Evolutionary conservation across 2,329 filamentous ascomycete species (phyloP).

Genomic region (Paecilomyces variotii): DNA sequence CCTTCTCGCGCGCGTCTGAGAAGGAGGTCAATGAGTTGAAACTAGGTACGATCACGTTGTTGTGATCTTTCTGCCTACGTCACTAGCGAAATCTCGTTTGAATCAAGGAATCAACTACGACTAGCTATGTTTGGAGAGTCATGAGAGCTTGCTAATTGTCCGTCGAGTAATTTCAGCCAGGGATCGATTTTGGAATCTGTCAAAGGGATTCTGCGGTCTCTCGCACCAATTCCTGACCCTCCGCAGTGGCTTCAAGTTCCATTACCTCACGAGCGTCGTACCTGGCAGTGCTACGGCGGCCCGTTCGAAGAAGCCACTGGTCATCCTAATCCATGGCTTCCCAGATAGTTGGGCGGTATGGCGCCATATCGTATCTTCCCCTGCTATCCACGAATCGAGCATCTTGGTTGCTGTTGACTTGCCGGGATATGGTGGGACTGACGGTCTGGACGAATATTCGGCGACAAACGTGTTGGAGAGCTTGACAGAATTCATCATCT

Average conservation of each 20-base stretch:
- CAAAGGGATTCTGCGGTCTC: slow-evolving; percentile 38
- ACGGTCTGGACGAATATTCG: slow-evolving; percentile 42
- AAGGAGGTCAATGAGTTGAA: slow-evolving; percentile 33
- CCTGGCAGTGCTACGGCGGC: slow-evolving; percentile 11
- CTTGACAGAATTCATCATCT: slow-evolving; percentile 46
- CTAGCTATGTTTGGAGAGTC: neutral
- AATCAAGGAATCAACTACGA: neutral
- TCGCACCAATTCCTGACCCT: slow-evolving; percentile 46
- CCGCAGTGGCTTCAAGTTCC: slow-evolving; percentile 43
- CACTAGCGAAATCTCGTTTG: neutral
- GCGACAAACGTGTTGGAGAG: slow-evolving; percentile 46
- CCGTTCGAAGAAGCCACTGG: slow-evolving; percentile 28
- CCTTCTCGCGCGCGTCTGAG: slow-evolving; percentile 31
- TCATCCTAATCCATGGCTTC: slow-evolving; percentile 53
- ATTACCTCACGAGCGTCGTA: slow-evolving; percentile 43
- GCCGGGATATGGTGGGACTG: slow-evolving; percentile 52
- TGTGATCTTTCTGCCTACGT: neutral
- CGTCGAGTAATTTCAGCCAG: slow-evolving; percentile 32
- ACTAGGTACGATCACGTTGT: slow-evolving; percentile 25
- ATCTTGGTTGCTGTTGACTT: slow-evolving; percentile 49
- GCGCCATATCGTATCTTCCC: slow-evolving; percentile 40
- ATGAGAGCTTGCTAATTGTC: neutral
- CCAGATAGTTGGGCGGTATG: slow-evolving; percentile 52
- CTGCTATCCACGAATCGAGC: slow-evolving; percentile 29
- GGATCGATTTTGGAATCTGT: slow-evolving; percentile 47